These are phyloP conservation scores for Corrigiola litoralis DNA, from an alignment of 179 eudicot species.

Conservation along the genomic window DNA sequence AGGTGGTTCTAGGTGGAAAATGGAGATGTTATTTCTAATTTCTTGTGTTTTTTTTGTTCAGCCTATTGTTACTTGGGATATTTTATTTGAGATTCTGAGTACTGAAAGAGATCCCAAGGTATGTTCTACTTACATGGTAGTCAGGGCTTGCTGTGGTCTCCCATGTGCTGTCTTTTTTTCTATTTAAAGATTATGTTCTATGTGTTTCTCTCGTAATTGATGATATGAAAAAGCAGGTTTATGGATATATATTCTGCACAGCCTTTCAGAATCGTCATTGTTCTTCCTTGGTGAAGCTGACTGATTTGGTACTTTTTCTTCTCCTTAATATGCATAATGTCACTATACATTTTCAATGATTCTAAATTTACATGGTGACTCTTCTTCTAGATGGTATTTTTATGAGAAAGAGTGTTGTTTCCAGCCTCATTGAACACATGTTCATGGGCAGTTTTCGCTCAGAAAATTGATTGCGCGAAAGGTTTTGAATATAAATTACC, in stretches of 20 bases:
- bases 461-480: too few species aligned
- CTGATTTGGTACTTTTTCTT: slow-evolving; percentile 53
- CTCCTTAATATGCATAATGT: too few species aligned
- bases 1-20: slow-evolving; percentile 50
- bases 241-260: slow-evolving; percentile 41
- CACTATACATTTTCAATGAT: too few species aligned
- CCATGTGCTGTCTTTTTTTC: background rate
- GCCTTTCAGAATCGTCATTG: slow-evolving; percentile 70
- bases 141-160: background rate
- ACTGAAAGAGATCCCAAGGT: slow-evolving; percentile 68
- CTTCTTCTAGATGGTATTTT: too few species aligned
- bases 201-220: too few species aligned
- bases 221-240: slow-evolving; percentile 41
- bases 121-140: slow-evolving; percentile 18
- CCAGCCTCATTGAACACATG: too few species aligned
- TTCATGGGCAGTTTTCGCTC: too few species aligned
- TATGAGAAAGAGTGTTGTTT: too few species aligned
- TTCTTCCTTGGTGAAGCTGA: slow-evolving; percentile 56
- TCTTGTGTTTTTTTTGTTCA: slow-evolving; percentile 59
- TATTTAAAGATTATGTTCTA: too few species aligned
- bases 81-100: slow-evolving; percentile 53
- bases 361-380: too few species aligned
- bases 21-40: slow-evolving; percentile 54
- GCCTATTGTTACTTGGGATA: slow-evolving; percentile 78
- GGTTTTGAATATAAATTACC: too few species aligned